Evolutionary conservation across 352 stramenopile genomes (phyloP).

Genomic region (Saprolegnia parasitica): DNA sequence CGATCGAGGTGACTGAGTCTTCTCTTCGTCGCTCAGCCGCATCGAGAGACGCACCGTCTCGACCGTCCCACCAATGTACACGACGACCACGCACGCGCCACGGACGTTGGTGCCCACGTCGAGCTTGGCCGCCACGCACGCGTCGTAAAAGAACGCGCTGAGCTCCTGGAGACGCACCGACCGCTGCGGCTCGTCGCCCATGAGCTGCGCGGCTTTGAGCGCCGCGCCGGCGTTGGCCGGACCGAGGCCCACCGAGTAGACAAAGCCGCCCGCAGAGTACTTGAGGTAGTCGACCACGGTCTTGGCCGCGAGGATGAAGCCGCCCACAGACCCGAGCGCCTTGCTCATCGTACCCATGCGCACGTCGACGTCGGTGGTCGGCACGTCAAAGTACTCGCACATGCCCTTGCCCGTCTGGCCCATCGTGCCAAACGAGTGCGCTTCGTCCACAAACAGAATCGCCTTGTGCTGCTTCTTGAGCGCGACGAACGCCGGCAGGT

Average conservation of each 20-base stretch:
- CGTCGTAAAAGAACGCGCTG: slow-evolving; percentile 68
- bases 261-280: slow-evolving; percentile 60
- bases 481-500: slow-evolving; percentile 47
- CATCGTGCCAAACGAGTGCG: slow-evolving; percentile 66
- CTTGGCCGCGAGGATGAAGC: slow-evolving; percentile 53
- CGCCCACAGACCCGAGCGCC: slow-evolving; percentile 55
- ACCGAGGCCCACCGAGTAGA: slow-evolving; percentile 72
- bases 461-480: slow-evolving; percentile 71
- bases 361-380: slow-evolving; percentile 49
- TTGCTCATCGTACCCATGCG: slow-evolving; percentile 76
- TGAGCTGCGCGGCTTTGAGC: slow-evolving; percentile 64
- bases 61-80: slow-evolving; percentile 74
- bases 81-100: slow-evolving; percentile 69
- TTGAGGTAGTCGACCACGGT: slow-evolving; percentile 60
- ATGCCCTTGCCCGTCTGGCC: slow-evolving; percentile 48
- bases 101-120: slow-evolving; percentile 62
- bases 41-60: slow-evolving; percentile 68
- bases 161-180: slow-evolving; percentile 59
- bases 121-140: slow-evolving; percentile 60
- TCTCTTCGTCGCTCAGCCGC: slow-evolving; percentile 43
- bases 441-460: slow-evolving; percentile 56
- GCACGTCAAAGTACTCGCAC: slow-evolving; percentile 45
- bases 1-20: slow-evolving; percentile 81
- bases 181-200: slow-evolving; percentile 50
- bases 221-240: slow-evolving; percentile 62